Evolutionary conservation across 1,139 yeast species (phyloP), one percentile per base, ranked within the genome.

Genomic region (Zhuliangozyma blackwelliae): DNA sequence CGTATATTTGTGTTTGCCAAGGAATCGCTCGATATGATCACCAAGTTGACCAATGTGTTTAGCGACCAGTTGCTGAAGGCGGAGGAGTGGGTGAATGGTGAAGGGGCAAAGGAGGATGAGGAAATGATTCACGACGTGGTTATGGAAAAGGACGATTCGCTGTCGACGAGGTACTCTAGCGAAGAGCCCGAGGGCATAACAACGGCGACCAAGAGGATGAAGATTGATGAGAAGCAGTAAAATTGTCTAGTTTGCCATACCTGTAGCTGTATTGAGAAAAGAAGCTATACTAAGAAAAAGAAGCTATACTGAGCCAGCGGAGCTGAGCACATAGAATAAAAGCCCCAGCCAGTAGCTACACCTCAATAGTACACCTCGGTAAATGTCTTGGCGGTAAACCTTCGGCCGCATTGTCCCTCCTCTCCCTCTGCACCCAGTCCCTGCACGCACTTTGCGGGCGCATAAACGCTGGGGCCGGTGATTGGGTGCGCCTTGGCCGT

Each of bases 21-120:
- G 47, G 98, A 92, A 59, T 82, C 95, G 0, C 66, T 92, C 38
- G 95, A 85, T 32, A 88, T 90, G 90, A 82, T 92, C 32, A 73
- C 83, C 31, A 84, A 84, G 43, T 81, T 92, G 26, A 88, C 89
- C 44, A 74, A 73, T 34, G 90, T 89, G 8, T 89, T 94, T 45
- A 90, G 84, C 54, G 90, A 84, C 29, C 89, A 90, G 38, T 66
- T 92, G 41, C 83, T 77, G 34, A 79, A 81, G 46, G 96, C 96
- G 1, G 97, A 90, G 55, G 65, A 69, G 26, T 90, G 97, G 97
- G 77, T 79, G 7, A 77, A 71, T 28, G 72, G 72, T 10, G 75
- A 66, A 44, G 63, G 61, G 39, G 26, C 26, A 34, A 32, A 30
- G 29, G 22, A 25, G 33, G 37, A 37, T 10, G 38, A 38, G 12